Evolutionary conservation across 2,329 filamentous ascomycete species (phyloP), one percentile per base, ranked within the genome.

Genomic region (Juglanconis oblonga): DNA sequence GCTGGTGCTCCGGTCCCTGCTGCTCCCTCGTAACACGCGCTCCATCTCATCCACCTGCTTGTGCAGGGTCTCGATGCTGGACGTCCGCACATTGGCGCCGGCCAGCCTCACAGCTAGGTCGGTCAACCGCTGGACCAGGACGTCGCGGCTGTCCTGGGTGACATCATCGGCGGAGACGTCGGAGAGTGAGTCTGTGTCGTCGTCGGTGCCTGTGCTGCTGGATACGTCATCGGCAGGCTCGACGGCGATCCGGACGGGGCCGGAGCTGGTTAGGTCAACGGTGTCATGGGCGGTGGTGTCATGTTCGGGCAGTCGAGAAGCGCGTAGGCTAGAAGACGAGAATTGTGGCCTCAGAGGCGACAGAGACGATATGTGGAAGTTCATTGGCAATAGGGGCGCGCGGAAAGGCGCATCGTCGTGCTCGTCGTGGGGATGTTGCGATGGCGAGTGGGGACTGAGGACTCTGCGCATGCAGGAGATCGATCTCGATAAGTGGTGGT

Each of bases 31-130:
- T 32, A 75, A 57, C 2, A 71, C 60, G 4, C 65, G 69, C 64
- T 79, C 77, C 72, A 80, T 76, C 60, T 78, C 76, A 62, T 78
- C 74, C 11, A 80, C 73, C 63, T 73, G 76, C 36, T 69, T 68
- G 57, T 79, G 76, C 40, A 80, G 68, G 42, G 69, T 64, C 52
- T 71, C 69, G 40, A 79, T 64, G 55, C 67, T 71, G 8, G 69
- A 68, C 55, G 66, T 51, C 14, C 67, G 63, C 40, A 65, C 62
- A 11, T 68, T 65, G 40, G 70, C 63, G 29, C 68, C 66, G 55
- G 68, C 69, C 7, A 79, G 67, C 48, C 74, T 72, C 54, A 74
- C 70, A n/a, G 76, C 69, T 29, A 79, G 62, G 48, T 73, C 71
- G 51, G 67, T 68, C 14, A 79, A 70, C 36, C 77, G 73, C 63